Percentiles rank a stretch among this genome's conserved stretches.
phyloP scores from a whole-genome alignment of 352 stramenopile species.

The Aphanomyces astaci region DNA sequence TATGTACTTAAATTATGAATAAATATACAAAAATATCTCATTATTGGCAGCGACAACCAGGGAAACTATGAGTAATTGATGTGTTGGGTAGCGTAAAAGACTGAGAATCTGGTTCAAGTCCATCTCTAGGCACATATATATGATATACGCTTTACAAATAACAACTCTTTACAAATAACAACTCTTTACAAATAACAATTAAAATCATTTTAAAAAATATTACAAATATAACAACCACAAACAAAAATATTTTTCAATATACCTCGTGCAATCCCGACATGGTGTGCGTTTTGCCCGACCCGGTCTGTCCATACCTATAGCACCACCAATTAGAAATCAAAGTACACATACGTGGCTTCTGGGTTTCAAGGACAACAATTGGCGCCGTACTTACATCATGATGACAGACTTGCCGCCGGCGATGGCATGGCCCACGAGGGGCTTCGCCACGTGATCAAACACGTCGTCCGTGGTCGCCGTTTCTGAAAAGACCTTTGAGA shows the following conservation, averaged over 20 bases:
- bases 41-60: too few species aligned
- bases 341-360: constrained; percentile 15
- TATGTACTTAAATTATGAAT: too few species aligned
- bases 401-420: constrained; percentile 60
- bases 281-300: constrained; percentile 70
- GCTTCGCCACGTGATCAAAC: constrained; percentile 54
- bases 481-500: constrained; percentile 73
- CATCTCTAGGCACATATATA: too few species aligned
- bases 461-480: constrained; percentile 63
- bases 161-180: too few species aligned
- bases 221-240: too few species aligned
- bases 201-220: too few species aligned
- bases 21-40: too few species aligned
- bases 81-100: constrained; percentile 10
- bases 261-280: constrained; percentile 65
- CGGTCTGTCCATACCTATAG: constrained; percentile 45
- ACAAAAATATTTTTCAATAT: too few species aligned
- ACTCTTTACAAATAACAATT: too few species aligned
- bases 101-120: too few species aligned
- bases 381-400: constrained; percentile 78
- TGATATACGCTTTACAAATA: too few species aligned
- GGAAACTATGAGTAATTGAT: constrained; percentile 27
- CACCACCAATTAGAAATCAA: background rate
- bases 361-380: too few species aligned
- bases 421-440: constrained; percentile 61